A percentile compares a stretch with the other conserved stretches of the same genome.
Conservation (phyloP, 257 asterid genomes). For the Rauvolfia tetraphylla region DNA sequence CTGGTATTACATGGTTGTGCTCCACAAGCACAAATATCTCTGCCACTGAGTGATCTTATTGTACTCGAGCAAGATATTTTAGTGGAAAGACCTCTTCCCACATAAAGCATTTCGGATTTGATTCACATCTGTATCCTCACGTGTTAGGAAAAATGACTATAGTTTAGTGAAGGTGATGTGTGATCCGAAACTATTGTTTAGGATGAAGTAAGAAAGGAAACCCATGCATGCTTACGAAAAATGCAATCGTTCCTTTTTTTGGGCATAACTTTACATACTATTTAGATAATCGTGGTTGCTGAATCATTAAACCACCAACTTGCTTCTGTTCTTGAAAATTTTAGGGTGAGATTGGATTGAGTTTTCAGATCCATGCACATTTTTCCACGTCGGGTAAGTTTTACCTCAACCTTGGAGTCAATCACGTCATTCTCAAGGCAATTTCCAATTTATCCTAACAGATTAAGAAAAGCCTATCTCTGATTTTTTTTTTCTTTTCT, state of each 20-base stretch:
- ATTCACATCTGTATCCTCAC: too few relatives aligned
- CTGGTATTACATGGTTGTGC: not conserved
- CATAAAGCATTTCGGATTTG: too few relatives aligned
- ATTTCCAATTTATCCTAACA: not conserved
- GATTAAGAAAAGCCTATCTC: not conserved
- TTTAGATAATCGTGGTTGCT: not conserved
- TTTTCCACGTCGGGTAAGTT: constrained; percentile 3
- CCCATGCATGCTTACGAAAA: not conserved
- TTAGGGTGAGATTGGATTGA: too few relatives aligned
- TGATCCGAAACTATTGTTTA: not conserved
- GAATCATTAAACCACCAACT: not conserved
- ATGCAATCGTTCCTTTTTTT: not conserved
- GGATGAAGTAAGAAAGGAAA: not conserved
- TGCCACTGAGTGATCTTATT: not conserved
- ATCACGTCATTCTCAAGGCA: not conserved
- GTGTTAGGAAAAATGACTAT: not conserved
- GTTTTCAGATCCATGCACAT: not conserved
- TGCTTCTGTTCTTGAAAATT: not conserved
- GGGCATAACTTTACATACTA: not conserved
- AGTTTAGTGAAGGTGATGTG: not conserved
- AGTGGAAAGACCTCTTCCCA: not conserved
- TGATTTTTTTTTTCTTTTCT: too few relatives aligned
- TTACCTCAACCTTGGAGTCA: not conserved
- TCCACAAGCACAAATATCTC: not conserved
- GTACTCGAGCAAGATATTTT: not conserved